Conservation (phyloP, 1,284 basidiomycete species). For the Earliella scabrosa region DNA sequence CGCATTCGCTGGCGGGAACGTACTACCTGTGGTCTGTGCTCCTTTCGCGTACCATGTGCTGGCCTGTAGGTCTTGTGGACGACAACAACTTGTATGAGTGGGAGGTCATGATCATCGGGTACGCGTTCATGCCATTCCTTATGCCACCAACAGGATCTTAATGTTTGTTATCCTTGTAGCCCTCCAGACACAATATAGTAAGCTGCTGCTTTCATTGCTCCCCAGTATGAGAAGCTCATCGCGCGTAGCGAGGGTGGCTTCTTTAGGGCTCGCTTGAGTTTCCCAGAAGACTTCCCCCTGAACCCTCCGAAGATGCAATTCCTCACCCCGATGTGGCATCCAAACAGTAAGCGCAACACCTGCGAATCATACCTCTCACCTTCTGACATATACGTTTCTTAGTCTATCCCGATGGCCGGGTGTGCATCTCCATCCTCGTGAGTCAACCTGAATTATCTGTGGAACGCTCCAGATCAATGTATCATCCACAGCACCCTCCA, state of each 20-base stretch:
- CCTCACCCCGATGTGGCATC: constrained; percentile 98
- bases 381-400: background rate
- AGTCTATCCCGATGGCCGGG: constrained; percentile 91
- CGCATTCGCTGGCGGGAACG: background rate
- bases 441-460: constrained; percentile 32
- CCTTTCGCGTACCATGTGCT: constrained; percentile 12
- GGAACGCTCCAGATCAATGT: background rate
- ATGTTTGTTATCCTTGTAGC: constrained; percentile 43
- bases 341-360: constrained; percentile 72
- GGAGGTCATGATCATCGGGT: constrained; percentile 95
- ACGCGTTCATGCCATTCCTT: constrained; percentile 31
- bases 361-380: constrained; percentile 28
- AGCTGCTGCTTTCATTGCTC: constrained; percentile 23
- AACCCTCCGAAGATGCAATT: constrained; percentile 97
- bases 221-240: constrained; percentile 5
- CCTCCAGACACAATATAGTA: constrained; percentile 91
- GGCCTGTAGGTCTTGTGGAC: constrained; percentile 79
- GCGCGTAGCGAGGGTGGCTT: constrained; percentile 85
- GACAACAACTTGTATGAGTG: constrained; percentile 93
- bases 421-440: constrained; percentile 97
- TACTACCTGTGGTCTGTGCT: background rate
- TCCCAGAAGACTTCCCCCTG: constrained; percentile 91
- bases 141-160: constrained; percentile 25
- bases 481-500: constrained; percentile 85
- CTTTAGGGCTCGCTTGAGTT: constrained; percentile 86